phyloP scores from a whole-genome alignment of 2,329 filamentous ascomycete species.

The Cladorrhinum sp. region DNA sequence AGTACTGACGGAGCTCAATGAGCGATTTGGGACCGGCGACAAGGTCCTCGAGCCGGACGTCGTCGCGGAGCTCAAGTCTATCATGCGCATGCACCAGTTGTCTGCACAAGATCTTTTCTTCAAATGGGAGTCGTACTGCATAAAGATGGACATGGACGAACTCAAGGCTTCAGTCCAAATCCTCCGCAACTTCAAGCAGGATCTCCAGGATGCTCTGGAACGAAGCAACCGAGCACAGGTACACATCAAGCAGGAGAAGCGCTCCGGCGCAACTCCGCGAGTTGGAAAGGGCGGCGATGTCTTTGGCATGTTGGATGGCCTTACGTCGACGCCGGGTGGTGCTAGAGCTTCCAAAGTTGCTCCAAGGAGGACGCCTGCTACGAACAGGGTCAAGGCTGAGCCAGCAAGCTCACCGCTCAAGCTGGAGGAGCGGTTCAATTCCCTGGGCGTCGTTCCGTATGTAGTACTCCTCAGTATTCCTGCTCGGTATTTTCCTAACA shows the following conservation, averaged over 20 bases:
- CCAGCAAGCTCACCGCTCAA: constrained; percentile 40
- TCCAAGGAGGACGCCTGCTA: constrained; percentile 44
- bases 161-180: constrained; percentile 67
- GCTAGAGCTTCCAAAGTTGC: constrained; percentile 40
- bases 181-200: constrained; percentile 77
- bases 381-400: constrained; percentile 45
- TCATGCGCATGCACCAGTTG: constrained; percentile 78
- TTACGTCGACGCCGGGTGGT: constrained; percentile 54
- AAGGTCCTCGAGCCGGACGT: constrained; percentile 72
- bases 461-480: constrained; percentile 19
- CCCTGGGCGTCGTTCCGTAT: constrained; percentile 39
- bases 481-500: constrained; percentile 14
- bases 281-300: constrained; percentile 62
- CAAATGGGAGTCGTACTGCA: constrained; percentile 98
- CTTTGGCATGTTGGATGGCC: constrained; percentile 76
- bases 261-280: constrained; percentile 60
- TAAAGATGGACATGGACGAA: constrained; percentile 86
- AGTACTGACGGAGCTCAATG: constrained; percentile 41
- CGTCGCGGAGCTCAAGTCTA: constrained; percentile 76
- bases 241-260: constrained; percentile 62
- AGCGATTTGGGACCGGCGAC: constrained; percentile 53
- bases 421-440: constrained; percentile 39
- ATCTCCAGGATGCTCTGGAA: constrained; percentile 80
- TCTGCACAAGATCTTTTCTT: constrained; percentile 85
- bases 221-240: constrained; percentile 63